Conservation (phyloP, 306 rosid genomes). For the Trifolium fragiferum region DNA sequence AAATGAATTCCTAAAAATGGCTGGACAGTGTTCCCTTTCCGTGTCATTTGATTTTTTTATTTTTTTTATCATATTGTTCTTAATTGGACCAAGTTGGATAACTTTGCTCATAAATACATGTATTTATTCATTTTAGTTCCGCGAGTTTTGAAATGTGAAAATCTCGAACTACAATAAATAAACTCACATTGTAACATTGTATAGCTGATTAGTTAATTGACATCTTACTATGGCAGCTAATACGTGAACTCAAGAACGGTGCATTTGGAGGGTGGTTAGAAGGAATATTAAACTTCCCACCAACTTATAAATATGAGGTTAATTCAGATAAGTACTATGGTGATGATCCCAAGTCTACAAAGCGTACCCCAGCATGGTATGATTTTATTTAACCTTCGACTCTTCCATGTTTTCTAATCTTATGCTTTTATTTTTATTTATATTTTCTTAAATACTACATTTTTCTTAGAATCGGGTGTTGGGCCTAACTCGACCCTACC, state of each 20-base stretch:
- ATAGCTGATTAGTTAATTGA: conserved; percentile 42
- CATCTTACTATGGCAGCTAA: conserved; percentile 65
- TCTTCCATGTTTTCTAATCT: conserved; percentile 31
- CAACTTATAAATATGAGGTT: conserved; percentile 86
- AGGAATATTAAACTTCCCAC: conserved; percentile 80
- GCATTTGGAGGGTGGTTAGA: conserved; percentile 95
- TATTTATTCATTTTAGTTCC: conserved; percentile 5
- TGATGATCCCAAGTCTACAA: conserved; percentile 73
- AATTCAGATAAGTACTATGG: conserved; percentile 84
- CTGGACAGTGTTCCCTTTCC: too few species aligned
- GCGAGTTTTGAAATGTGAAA: conserved; percentile 11
- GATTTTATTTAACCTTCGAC: conserved; percentile 39
- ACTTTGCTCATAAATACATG: not conserved
- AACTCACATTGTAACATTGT: not conserved
- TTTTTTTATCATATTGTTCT: conserved; percentile 13
- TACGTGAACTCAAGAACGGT: conserved; percentile 57
- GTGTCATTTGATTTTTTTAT: too few species aligned
- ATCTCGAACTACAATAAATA: not conserved
- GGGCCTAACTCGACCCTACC: too few species aligned
- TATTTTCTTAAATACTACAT: not conserved
- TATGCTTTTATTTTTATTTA: conserved; percentile 10
- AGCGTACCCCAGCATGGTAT: conserved; percentile 95
- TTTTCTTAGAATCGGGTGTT: too few species aligned
- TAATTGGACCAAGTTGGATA: conserved; percentile 16
- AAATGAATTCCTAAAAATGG: too few species aligned